Conservation (phyloP, 1,284 basidiomycete genomes). For the Peniophora sp. region DNA sequence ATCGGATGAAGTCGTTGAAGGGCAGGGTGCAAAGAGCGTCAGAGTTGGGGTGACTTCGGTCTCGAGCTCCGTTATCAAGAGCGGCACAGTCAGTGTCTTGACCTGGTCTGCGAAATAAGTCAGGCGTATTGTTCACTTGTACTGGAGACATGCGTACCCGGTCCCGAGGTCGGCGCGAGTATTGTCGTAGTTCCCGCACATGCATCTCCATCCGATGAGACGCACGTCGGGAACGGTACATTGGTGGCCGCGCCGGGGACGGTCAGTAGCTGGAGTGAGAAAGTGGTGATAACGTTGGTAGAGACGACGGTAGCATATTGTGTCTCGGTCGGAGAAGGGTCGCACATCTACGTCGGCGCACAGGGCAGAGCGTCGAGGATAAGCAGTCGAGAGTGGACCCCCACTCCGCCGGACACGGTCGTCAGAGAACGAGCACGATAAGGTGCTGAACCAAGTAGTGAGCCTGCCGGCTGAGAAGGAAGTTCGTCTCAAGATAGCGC, state of each 20-base stretch:
- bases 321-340: slow-evolving; percentile 27
- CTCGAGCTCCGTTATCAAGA: slow-evolving; percentile 24
- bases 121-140: neutral
- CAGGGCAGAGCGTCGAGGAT: neutral
- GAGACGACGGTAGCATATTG: slow-evolving; percentile 26
- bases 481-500: too few relatives aligned
- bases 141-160: slow-evolving; percentile 19
- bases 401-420: too few relatives aligned
- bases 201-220: slow-evolving; percentile 15
- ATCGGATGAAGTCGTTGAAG: slow-evolving; percentile 9
- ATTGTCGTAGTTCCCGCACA: slow-evolving; percentile 20
- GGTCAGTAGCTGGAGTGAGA: slow-evolving; percentile 21
- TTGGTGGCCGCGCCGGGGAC: slow-evolving; percentile 20
- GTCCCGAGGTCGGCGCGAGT: slow-evolving; percentile 21
- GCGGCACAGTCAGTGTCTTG: slow-evolving; percentile 26
- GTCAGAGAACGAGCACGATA: too few relatives aligned
- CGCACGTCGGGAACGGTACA: slow-evolving; percentile 21
- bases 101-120: slow-evolving; percentile 19
- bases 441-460: too few relatives aligned
- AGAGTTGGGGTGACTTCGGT: slow-evolving; percentile 24
- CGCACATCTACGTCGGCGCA: slow-evolving; percentile 15
- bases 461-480: too few relatives aligned
- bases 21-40: slow-evolving; percentile 29
- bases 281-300: slow-evolving; percentile 25
- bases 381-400: too few relatives aligned